Conservation (phyloP, 164 flowering plant species). For the Taxillus chinensis region DNA sequence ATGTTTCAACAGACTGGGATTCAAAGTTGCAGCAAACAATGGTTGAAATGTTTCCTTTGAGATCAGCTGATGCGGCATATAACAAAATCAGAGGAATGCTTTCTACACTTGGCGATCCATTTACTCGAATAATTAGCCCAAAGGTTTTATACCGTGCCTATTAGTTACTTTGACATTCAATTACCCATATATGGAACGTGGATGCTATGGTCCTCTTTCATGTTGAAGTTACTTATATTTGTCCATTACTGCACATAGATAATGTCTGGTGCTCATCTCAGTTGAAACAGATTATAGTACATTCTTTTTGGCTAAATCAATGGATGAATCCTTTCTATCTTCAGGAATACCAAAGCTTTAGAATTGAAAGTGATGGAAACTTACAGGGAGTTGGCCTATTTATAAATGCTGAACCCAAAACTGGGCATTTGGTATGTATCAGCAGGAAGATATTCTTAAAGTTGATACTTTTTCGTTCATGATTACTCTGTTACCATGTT, state of each 20-base stretch:
- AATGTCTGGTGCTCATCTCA: no score
- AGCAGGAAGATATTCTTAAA: background rate
- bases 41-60: slow-evolving; percentile 92
- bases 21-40: slow-evolving; percentile 88
- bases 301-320: no score
- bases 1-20: slow-evolving; percentile 71
- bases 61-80: slow-evolving; percentile 93
- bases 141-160: slow-evolving; percentile 38
- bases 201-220: no score
- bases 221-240: no score
- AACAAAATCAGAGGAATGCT: slow-evolving; percentile 84
- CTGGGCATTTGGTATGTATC: slow-evolving; percentile 74
- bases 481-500: no score
- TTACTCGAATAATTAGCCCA: slow-evolving; percentile 90
- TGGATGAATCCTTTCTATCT: background rate
- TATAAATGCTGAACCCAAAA: slow-evolving; percentile 62
- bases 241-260: no score
- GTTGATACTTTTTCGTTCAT: no score
- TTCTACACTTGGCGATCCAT: slow-evolving; percentile 90
- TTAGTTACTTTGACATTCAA: no score
- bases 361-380: slow-evolving; percentile 92
- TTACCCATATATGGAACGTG: no score
- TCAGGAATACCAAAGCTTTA: slow-evolving; percentile 90
- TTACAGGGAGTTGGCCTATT: slow-evolving; percentile 92
- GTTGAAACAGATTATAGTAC: no score